Evolutionary conservation across 139 green algal species (phyloP).

Genomic region (Volvox reticuliferus): DNA sequence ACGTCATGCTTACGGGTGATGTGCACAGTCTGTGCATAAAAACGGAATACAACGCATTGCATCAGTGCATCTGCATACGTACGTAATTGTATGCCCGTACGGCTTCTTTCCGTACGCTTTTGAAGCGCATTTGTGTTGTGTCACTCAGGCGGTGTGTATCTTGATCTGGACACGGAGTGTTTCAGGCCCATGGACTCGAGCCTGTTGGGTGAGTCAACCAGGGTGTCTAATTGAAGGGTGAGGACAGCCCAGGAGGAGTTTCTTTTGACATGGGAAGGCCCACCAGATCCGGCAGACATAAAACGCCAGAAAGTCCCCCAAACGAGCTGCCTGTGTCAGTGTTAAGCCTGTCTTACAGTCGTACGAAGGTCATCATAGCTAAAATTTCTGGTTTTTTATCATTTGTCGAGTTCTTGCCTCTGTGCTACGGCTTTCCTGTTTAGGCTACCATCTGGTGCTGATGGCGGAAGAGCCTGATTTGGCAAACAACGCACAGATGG

Average conservation of each 20-base stretch:
- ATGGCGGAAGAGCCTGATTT: slow-evolving; percentile 53
- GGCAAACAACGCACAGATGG: slow-evolving; percentile 70
- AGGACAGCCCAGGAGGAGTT: too few species aligned
- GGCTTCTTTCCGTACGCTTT: too few species aligned
- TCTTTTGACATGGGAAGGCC: neutral
- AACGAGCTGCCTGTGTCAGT: too few species aligned
- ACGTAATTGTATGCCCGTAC: too few species aligned
- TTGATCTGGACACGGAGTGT: slow-evolving; percentile 72
- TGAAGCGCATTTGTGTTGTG: slow-evolving; percentile 57
- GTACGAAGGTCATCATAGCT: too few species aligned
- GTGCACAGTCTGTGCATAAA: too few species aligned
- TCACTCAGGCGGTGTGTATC: slow-evolving; percentile 29
- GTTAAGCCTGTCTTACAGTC: too few species aligned
- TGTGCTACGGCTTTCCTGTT: too few species aligned
- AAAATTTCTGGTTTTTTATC: neutral
- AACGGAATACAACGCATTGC: too few species aligned
- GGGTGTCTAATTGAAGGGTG: too few species aligned
- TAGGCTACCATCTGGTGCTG: slow-evolving; percentile 49
- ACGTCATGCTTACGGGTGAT: too few species aligned
- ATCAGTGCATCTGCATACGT: too few species aligned
- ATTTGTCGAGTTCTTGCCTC: neutral
- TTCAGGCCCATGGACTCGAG: slow-evolving; percentile 37
- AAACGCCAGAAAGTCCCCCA: neutral
- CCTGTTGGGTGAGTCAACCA: slow-evolving; percentile 2
- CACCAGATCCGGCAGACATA: neutral